These are phyloP conservation scores for Ceratobasidium sp. DNA, from an alignment of 1,284 basidiomycete species.

Conservation along the genomic window DNA sequence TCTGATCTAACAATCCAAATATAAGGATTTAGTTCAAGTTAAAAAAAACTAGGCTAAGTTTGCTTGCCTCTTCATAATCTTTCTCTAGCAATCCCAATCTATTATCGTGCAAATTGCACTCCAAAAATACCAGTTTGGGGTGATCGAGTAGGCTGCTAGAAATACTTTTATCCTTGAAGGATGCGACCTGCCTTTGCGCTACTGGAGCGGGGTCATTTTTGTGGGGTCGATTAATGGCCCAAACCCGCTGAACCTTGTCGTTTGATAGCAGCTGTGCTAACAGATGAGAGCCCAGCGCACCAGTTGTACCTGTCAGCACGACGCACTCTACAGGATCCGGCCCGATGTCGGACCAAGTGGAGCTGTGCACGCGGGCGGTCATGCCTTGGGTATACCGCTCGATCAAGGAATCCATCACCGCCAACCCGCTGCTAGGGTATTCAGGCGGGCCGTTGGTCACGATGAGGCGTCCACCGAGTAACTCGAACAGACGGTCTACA, in stretches of 20 bases:
- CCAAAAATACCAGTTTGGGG: conserved; percentile 15
- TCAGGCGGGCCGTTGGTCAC: conserved; percentile 27
- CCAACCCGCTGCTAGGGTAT: neutral
- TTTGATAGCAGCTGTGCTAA: conserved; percentile 45
- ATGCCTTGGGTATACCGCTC: conserved; percentile 21
- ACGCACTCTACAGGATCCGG: conserved; percentile 42
- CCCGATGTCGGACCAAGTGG: neutral
- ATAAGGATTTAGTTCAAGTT: neutral
- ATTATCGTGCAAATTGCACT: conserved; percentile 10
- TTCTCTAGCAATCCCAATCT: conserved; percentile 9
- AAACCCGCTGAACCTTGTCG: conserved; percentile 35
- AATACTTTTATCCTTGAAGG: conserved; percentile 22
- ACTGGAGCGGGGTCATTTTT: neutral
- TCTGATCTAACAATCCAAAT: conserved; percentile 17
- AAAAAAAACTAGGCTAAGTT: neutral
- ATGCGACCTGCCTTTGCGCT: conserved; percentile 10
- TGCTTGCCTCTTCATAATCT: conserved; percentile 19
- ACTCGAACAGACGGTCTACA: neutral
- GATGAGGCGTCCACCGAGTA: neutral
- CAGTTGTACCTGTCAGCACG: conserved; percentile 51
- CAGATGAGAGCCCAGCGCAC: conserved; percentile 48
- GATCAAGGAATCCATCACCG: conserved; percentile 12
- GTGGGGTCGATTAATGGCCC: conserved; percentile 39
- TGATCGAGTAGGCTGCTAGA: conserved; percentile 1
- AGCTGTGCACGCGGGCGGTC: neutral